Evolutionary conservation across 495 filamentous ascomycete species (phyloP).

Genomic region (Penicillium chermesinum): DNA sequence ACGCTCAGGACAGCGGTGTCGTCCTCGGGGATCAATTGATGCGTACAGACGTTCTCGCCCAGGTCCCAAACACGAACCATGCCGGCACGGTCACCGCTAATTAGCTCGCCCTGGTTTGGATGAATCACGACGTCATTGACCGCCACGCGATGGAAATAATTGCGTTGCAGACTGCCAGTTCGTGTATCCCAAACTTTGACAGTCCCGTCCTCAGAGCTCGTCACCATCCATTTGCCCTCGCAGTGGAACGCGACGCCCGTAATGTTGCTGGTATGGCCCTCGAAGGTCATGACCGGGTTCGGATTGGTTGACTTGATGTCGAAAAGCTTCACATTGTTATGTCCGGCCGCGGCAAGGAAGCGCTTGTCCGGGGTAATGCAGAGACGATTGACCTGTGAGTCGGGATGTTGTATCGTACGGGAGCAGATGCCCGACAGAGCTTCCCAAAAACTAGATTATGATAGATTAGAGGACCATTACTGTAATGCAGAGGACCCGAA

Average conservation of each 20-base stretch:
- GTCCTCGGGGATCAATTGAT: slow-evolving; percentile 94
- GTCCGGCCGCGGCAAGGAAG: slow-evolving; percentile 89
- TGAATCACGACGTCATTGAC: slow-evolving; percentile 96
- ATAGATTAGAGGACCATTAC: slow-evolving; percentile 2
- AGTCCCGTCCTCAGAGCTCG: slow-evolving; percentile 91
- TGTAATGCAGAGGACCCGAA: neutral
- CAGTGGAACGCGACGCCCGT: slow-evolving; percentile 97
- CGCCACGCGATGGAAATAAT: slow-evolving; percentile 79
- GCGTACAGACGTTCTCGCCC: slow-evolving; percentile 92
- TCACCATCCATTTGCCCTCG: slow-evolving; percentile 99
- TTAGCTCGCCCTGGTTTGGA: slow-evolving; percentile 96
- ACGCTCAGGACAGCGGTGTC: slow-evolving; percentile 90
- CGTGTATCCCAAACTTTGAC: slow-evolving; percentile 99
- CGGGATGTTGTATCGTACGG: slow-evolving; percentile 93
- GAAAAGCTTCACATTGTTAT: slow-evolving; percentile 93
- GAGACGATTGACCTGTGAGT: slow-evolving; percentile 96
- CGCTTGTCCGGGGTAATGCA: slow-evolving; percentile 98
- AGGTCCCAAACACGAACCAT: slow-evolving; percentile 96
- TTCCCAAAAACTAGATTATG: slow-evolving; percentile 85
- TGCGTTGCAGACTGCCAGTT: slow-evolving; percentile 79
- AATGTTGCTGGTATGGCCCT: slow-evolving; percentile 91
- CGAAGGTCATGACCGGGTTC: slow-evolving; percentile 84
- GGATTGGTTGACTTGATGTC: slow-evolving; percentile 97
- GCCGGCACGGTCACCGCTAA: slow-evolving; percentile 87
- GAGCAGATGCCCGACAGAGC: slow-evolving; percentile 96